These are phyloP conservation scores for Theileria equi DNA, from an alignment of 169 alveolate species.

Conservation along the genomic window DNA sequence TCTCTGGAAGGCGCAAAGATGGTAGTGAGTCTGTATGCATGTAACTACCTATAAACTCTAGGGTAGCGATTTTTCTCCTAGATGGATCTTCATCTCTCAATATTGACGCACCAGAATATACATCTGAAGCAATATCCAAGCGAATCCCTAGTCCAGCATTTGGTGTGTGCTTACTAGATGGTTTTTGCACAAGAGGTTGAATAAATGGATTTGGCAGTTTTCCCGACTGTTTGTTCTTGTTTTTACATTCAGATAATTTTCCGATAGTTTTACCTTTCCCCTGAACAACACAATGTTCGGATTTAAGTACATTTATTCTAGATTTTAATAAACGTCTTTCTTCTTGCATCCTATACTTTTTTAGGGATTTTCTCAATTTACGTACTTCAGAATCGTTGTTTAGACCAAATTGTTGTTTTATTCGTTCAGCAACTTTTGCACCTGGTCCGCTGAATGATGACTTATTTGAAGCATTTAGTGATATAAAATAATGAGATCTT, in stretches of 20 bases:
- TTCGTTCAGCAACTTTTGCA: constrained; percentile 52
- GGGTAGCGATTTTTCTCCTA: constrained; percentile 15
- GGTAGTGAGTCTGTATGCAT: constrained; percentile 58
- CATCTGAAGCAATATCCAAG: constrained; percentile 52
- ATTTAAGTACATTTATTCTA: constrained; percentile 25
- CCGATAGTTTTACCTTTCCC: no score
- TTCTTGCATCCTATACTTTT: constrained; percentile 41
- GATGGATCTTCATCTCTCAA: constrained; percentile 8
- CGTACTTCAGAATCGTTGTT: constrained; percentile 39
- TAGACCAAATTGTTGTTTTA: constrained; percentile 51
- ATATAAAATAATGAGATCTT: background rate
- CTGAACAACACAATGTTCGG: constrained; percentile 37
- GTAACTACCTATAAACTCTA: constrained; percentile 63
- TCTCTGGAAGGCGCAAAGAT: constrained; percentile 38
- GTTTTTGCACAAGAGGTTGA: background rate
- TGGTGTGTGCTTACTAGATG: constrained; percentile 18
- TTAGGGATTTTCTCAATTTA: constrained; percentile 42
- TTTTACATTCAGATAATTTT: no score
- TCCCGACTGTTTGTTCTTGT: no score
- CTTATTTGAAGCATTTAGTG: background rate
- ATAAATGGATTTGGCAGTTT: constrained; percentile 9
- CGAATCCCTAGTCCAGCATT: constrained; percentile 51
- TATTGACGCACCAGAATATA: constrained; percentile 49
- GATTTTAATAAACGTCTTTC: constrained; percentile 30
- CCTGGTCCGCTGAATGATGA: constrained; percentile 52